Percentiles rank a stretch among this genome's conserved stretches.
Evolutionary conservation across 2,329 filamentous ascomycete species (phyloP).

Genomic region (Pseudopyricularia cyperi): DNA sequence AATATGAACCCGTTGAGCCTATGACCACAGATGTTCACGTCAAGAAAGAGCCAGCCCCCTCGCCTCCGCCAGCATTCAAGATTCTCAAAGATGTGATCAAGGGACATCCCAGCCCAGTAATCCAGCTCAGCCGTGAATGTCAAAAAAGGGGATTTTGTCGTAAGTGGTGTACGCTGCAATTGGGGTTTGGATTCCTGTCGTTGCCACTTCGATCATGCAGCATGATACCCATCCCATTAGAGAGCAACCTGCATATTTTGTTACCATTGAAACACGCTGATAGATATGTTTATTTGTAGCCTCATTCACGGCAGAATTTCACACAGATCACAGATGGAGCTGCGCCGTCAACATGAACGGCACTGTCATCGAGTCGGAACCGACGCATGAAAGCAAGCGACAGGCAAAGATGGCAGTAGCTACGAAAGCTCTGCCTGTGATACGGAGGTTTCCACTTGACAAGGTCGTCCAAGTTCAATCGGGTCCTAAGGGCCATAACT

Average conservation of each 20-base stretch:
- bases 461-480: not conserved
- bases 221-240: not conserved
- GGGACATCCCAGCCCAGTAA: not conserved
- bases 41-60: not conserved
- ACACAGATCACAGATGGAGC: not conserved
- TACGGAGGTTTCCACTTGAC: not conserved
- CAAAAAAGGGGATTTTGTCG: constrained; percentile 1
- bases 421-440: not conserved
- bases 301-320: not conserved
- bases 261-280: not conserved
- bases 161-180: not conserved
- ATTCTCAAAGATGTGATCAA: not conserved
- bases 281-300: not conserved
- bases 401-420: not conserved
- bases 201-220: no score
- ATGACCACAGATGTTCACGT: not conserved
- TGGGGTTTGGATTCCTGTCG: not conserved
- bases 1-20: not conserved
- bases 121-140: not conserved
- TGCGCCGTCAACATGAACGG: not conserved
- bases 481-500: not conserved
- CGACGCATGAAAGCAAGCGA: not conserved
- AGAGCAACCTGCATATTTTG: no score
- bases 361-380: not conserved
- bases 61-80: not conserved